phyloP scores from a whole-genome alignment of 1,284 basidiomycete species.

The Rhodotorula sp. region DNA sequence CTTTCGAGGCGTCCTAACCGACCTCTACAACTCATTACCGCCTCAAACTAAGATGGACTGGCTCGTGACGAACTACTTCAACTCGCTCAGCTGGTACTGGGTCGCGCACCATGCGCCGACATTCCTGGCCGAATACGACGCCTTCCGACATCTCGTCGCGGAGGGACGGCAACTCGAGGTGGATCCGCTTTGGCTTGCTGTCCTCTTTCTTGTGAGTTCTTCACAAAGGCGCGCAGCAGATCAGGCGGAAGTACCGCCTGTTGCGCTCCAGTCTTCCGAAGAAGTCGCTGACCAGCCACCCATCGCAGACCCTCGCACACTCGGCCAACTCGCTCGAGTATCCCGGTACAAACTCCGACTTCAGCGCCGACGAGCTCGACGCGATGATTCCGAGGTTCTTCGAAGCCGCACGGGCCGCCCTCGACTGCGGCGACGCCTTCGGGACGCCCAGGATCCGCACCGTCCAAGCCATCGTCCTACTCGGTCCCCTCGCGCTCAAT shows the following conservation, averaged over 20 bases:
- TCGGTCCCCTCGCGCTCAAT: constrained; percentile 26
- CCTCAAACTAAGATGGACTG: constrained; percentile 24
- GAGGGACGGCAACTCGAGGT: constrained; percentile 31
- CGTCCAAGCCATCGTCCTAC: constrained; percentile 24
- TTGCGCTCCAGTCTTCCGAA: no score
- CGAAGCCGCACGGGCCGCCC: constrained; percentile 22
- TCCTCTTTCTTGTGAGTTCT: constrained; percentile 17
- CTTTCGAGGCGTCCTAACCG: constrained; percentile 24
- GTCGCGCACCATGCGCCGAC: constrained; percentile 34
- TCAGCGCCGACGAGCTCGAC: constrained; percentile 24
- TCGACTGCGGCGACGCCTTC: constrained; percentile 37
- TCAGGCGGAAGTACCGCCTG: no score
- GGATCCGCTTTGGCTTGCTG: constrained; percentile 36
- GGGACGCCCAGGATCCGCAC: constrained; percentile 16
- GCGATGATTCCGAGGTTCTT: constrained; percentile 12
- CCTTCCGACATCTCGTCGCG: constrained; percentile 25
- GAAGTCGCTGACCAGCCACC: no score
- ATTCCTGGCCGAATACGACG: constrained; percentile 38
- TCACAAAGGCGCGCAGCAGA: no score
- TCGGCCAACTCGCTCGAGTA: constrained; percentile 34
- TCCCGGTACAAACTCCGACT: constrained; percentile 16
- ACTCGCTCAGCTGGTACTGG: constrained; percentile 32
- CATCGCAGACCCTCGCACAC: constrained; percentile 21
- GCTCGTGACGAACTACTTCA: constrained; percentile 27
- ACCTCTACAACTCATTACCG: constrained; percentile 24